Evolutionary conservation across 1,284 basidiomycete species (phyloP).

Genomic region (Hemileia vastatrix): DNA sequence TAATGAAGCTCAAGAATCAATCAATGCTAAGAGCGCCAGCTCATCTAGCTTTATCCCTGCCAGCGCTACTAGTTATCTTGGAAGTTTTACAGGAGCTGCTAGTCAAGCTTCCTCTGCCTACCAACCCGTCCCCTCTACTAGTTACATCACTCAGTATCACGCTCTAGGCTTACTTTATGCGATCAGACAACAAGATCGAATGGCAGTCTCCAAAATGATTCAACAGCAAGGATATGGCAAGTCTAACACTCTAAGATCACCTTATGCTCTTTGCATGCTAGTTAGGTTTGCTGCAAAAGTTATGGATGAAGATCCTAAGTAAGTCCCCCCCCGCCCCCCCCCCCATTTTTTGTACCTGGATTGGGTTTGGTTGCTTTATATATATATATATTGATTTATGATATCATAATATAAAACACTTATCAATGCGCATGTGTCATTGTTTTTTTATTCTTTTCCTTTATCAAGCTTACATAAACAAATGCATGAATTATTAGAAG

Average conservation of each 20-base stretch:
- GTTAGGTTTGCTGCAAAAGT: slow-evolving; percentile 95
- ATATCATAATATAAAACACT: background rate
- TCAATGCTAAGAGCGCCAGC: slow-evolving; percentile 60
- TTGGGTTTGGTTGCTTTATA: background rate
- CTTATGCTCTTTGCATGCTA: slow-evolving; percentile 98
- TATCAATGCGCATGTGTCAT: background rate
- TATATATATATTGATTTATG: background rate
- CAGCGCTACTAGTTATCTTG: slow-evolving; percentile 58
- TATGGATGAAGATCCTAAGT: slow-evolving; percentile 98
- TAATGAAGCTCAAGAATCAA: slow-evolving; percentile 94
- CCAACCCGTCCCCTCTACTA: slow-evolving; percentile 72
- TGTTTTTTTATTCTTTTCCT: background rate
- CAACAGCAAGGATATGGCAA: slow-evolving; percentile 77
- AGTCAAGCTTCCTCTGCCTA: slow-evolving; percentile 48
- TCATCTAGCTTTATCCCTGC: slow-evolving; percentile 43
- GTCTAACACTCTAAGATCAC: slow-evolving; percentile 75
- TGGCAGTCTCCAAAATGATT: slow-evolving; percentile 99
- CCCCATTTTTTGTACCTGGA: background rate
- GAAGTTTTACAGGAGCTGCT: slow-evolving; percentile 46
- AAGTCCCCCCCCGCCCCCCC: slow-evolving; percentile 43
- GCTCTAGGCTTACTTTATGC: slow-evolving; percentile 87
- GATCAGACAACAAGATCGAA: slow-evolving; percentile 92
- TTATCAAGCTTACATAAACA: slow-evolving; percentile 67
- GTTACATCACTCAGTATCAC: slow-evolving; percentile 94
- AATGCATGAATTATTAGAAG: slow-evolving; percentile 88